A percentile compares a stretch with the other conserved stretches of the same genome.
Conservation (phyloP, 768 basidiomycete species). For the Suillus americanus region DNA sequence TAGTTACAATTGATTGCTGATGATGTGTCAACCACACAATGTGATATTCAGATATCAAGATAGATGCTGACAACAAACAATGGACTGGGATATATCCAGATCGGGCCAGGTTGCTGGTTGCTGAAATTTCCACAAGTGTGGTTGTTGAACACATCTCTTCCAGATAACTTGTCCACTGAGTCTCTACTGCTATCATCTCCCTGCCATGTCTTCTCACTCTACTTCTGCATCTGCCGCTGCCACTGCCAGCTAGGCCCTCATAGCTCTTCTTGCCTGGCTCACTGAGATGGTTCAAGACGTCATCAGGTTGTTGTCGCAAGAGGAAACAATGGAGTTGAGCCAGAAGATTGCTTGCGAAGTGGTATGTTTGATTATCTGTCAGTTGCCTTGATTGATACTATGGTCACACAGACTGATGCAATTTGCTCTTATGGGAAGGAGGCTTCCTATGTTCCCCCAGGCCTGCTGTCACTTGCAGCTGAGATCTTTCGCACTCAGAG, state of each 20-base stretch:
- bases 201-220: neutral
- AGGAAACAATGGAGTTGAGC: neutral
- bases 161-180: neutral
- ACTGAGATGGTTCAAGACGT: neutral
- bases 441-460: no score
- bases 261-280: neutral
- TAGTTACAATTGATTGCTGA: neutral
- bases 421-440: neutral
- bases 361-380: neutral
- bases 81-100: neutral
- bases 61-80: neutral
- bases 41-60: neutral
- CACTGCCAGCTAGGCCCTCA: neutral
- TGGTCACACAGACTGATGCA: neutral
- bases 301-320: neutral
- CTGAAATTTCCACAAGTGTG: neutral
- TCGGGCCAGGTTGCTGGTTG: neutral
- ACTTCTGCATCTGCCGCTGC: neutral
- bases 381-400: neutral
- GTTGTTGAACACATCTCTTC: neutral
- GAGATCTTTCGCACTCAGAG: no score
- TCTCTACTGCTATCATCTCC: neutral
- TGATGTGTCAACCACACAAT: neutral
- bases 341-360: neutral
- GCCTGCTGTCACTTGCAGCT: no score